These are phyloP conservation scores for Nicotiana undulata DNA, from an alignment of 257 asterid genomes.

Conservation along the genomic window DNA sequence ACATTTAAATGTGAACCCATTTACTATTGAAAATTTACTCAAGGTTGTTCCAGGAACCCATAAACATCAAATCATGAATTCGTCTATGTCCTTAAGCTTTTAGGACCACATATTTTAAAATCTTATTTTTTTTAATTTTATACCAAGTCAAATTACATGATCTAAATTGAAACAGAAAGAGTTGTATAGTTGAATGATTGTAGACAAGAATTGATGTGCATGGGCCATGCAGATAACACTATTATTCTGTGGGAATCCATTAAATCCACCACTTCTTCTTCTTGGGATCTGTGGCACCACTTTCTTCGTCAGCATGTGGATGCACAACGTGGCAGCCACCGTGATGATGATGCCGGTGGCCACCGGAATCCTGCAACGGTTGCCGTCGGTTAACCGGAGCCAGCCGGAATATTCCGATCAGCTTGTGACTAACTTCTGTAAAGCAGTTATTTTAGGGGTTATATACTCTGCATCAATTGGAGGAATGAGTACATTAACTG, in stretches of 20 bases:
- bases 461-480: conserved; percentile 74
- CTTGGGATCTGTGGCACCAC: conserved; percentile 85
- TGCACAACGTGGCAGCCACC: conserved; percentile 97
- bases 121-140: no score
- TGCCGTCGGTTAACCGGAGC: conserved; percentile 33
- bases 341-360: conserved; percentile 97
- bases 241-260: conserved; percentile 72
- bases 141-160: no score
- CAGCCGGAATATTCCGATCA: not conserved
- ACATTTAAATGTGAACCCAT: no score
- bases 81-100: no score
- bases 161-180: no score
- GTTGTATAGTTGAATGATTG: not conserved
- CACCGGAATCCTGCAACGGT: conserved; percentile 62
- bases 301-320: conserved; percentile 93
- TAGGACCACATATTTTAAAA: no score
- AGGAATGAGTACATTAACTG: conserved; percentile 89
- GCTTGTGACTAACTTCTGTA: conserved; percentile 51
- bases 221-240: conserved; percentile 54
- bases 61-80: no score
- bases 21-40: no score
- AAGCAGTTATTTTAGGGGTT: conserved; percentile 82
- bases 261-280: conserved; percentile 69
- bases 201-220: not conserved
- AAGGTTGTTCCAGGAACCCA: no score